These are phyloP conservation scores for Lasiodiplodia hormozganensis DNA, from an alignment of 2,329 filamentous ascomycete species.

Conservation along the genomic window DNA sequence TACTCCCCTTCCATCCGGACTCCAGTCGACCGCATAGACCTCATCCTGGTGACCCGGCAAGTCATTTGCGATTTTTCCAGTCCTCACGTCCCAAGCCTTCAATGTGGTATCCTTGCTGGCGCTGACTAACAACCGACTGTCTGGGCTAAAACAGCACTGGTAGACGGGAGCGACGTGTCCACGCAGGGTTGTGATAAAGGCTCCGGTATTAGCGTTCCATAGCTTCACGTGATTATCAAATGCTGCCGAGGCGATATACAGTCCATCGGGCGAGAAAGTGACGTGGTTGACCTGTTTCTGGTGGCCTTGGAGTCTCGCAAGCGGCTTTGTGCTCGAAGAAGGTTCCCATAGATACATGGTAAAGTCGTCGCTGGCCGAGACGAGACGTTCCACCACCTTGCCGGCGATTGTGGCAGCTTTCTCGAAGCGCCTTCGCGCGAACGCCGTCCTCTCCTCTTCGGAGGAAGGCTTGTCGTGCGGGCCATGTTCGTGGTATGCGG, in stretches of 20 bases:
- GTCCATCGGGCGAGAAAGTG: slow-evolving; percentile 88
- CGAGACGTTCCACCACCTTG: slow-evolving; percentile 80
- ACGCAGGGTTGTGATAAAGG: slow-evolving; percentile 84
- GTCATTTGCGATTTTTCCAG: slow-evolving; percentile 81
- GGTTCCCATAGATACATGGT: slow-evolving; percentile 97
- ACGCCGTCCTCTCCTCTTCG: slow-evolving; percentile 72
- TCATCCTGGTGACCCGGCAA: slow-evolving; percentile 91
- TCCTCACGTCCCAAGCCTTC: slow-evolving; percentile 92
- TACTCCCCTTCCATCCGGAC: slow-evolving; percentile 85
- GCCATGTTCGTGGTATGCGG: slow-evolving; percentile 83
- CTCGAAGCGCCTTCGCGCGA: slow-evolving; percentile 83
- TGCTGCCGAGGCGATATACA: slow-evolving; percentile 82
- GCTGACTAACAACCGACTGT: slow-evolving; percentile 87
- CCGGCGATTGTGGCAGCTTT: slow-evolving; percentile 81
- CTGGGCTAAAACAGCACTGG: slow-evolving; percentile 89
- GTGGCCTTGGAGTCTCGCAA: slow-evolving; percentile 89
- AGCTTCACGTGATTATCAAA: slow-evolving; percentile 97
- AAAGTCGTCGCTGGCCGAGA: slow-evolving; percentile 93
- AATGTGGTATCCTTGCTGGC: slow-evolving; percentile 91
- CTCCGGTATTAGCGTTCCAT: slow-evolving; percentile 79
- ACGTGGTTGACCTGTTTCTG: slow-evolving; percentile 98
- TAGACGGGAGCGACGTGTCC: slow-evolving; percentile 94
- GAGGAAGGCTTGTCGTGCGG: slow-evolving; percentile 66
- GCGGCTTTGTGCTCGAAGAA: slow-evolving; percentile 72
- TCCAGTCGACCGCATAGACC: slow-evolving; percentile 95